Evolutionary conservation across 208 protist genomes (phyloP).

Genomic region (Naegleria gruberi): DNA sequence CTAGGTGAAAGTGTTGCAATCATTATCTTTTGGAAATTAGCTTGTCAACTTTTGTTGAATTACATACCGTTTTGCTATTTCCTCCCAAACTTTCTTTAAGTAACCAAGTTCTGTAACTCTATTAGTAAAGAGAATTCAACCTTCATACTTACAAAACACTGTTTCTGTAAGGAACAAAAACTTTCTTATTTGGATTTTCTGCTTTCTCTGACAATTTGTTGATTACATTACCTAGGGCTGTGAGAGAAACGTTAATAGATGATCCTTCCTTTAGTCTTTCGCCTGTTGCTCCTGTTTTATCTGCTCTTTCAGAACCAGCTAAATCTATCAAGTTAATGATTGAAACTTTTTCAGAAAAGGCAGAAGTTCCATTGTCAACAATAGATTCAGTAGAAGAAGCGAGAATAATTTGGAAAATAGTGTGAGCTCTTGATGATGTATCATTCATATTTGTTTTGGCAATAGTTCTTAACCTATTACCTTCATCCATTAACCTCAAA

Average conservation of each 20-base stretch:
- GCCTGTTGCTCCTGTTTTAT: conserved; percentile 11
- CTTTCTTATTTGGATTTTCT: conserved; percentile 35
- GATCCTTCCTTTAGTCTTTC: conserved; percentile 16
- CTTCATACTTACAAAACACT: conserved; percentile 29
- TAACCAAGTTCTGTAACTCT: conserved; percentile 32
- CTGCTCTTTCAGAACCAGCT: conserved; percentile 8
- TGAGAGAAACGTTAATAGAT: not conserved
- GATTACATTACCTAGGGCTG: conserved; percentile 6
- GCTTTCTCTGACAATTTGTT: not conserved
- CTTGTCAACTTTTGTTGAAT: conserved; percentile 53
- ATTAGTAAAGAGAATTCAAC: not conserved
- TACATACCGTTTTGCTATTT: conserved; percentile 41
- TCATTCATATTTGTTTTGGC: conserved; percentile 45
- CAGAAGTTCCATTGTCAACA: conserved; percentile 40
- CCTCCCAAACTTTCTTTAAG: conserved; percentile 60
- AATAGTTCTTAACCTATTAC: conserved; percentile 23
- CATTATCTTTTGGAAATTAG: conserved; percentile 47
- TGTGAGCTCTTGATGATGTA: conserved; percentile 46
- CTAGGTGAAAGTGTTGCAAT: conserved; percentile 36
- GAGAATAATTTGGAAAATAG: conserved; percentile 45
- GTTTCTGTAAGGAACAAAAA: conserved; percentile 70
- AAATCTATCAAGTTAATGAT: conserved; percentile 26
- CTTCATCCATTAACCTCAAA: conserved; percentile 55
- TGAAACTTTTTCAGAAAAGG: conserved; percentile 20
- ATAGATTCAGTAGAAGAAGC: conserved; percentile 39